Evolutionary conservation across 257 asterid genomes (phyloP).

Genomic region (Prunella vulgaris): DNA sequence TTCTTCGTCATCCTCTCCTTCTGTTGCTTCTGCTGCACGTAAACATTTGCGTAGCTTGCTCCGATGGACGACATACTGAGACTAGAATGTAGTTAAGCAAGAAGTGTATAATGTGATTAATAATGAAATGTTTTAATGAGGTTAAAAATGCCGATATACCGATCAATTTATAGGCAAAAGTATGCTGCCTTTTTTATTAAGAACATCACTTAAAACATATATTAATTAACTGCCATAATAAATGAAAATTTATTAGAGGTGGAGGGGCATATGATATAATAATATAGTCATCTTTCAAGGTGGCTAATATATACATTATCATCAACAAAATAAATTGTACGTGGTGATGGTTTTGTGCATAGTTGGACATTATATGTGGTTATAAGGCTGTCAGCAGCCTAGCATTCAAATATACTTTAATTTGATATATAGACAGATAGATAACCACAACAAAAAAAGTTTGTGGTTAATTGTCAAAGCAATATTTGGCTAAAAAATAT

Average conservation of each 20-base stretch:
- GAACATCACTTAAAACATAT: constrained; percentile 18
- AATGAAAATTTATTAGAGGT: constrained; percentile 15
- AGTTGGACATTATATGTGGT: constrained; percentile 22
- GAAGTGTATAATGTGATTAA: background rate
- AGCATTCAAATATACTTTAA: background rate
- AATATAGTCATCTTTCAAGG: background rate
- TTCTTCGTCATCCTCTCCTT: constrained; percentile 25
- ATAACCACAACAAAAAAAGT: constrained; percentile 4
- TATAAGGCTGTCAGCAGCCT: constrained; percentile 28
- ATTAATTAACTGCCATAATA: background rate
- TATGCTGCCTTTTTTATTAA: constrained; percentile 24
- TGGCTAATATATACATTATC: constrained; percentile 27
- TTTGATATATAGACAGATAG: background rate
- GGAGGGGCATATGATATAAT: constrained; percentile 11
- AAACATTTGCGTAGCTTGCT: constrained; percentile 37
- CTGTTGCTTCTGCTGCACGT: constrained; percentile 37
- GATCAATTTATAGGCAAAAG: constrained; percentile 36
- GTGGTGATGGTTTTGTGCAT: constrained; percentile 20
- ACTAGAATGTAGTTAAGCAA: background rate
- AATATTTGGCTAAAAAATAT: background rate
- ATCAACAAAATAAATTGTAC: background rate
- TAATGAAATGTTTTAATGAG: background rate
- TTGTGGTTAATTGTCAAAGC: background rate
- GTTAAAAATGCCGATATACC: background rate
- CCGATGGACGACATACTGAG: constrained; percentile 40